Conservation (phyloP, 352 stramenopile genomes). For the Elongisporangium undulatum region DNA sequence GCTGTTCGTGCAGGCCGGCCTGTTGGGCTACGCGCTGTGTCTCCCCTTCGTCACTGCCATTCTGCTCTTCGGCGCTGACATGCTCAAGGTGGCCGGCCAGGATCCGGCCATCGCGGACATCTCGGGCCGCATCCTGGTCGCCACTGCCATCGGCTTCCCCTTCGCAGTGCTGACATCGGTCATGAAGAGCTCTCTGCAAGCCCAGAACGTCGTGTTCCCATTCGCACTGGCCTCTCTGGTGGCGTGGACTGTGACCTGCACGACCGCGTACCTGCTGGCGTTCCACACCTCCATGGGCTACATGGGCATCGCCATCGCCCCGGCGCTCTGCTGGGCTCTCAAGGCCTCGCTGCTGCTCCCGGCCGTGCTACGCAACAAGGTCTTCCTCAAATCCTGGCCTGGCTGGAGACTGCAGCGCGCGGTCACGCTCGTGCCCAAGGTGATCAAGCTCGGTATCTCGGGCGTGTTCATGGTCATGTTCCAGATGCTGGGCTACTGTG, state of each 20-base stretch:
- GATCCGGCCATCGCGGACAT: constrained; percentile 12
- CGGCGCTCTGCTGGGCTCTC: constrained; percentile 9
- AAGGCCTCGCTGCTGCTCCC: constrained; percentile 13
- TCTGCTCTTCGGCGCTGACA: constrained; percentile 8
- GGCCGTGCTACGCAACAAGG: constrained; percentile 12
- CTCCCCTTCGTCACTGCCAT: constrained; percentile 6
- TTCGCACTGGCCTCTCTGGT: constrained; percentile 14
- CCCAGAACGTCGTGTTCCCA: constrained; percentile 20
- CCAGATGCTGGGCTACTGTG: constrained; percentile 11
- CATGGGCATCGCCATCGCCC: constrained; percentile 16
- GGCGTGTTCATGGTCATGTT: constrained; percentile 12
- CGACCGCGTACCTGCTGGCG: constrained; percentile 19
- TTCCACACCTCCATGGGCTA: constrained; percentile 24
- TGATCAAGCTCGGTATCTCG: constrained; percentile 11
- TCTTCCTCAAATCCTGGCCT: constrained; percentile 24
- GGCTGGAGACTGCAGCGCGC: constrained; percentile 19
- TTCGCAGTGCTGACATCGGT: constrained; percentile 11
- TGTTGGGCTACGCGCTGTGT: constrained; percentile 9
- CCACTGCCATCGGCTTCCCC: constrained; percentile 12
- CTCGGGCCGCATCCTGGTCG: constrained; percentile 9
- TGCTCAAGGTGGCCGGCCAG: constrained; percentile 20
- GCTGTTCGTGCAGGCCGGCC: constrained; percentile 27
- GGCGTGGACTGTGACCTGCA: constrained; percentile 9
- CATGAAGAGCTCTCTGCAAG: constrained; percentile 10
- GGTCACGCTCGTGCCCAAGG: constrained; percentile 7